Conservation (phyloP, 2,329 filamentous ascomycete species). For the Dichotomopilus funicola region DNA sequence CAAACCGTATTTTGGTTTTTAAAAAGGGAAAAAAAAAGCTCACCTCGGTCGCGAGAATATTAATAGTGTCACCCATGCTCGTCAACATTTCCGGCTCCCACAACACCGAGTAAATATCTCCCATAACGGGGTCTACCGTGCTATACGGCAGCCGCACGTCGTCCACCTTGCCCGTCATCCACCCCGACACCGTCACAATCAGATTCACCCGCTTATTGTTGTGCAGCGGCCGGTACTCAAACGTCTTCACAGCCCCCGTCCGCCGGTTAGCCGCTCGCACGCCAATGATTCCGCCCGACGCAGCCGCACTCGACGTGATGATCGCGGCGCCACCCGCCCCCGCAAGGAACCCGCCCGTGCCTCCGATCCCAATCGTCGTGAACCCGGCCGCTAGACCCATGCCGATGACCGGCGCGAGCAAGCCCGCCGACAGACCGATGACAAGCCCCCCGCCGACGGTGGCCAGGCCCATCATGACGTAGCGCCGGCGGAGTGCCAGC, state of each 20-base stretch:
- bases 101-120: conserved; percentile 90
- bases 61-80: conserved; percentile 97
- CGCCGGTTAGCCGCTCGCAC: conserved; percentile 77
- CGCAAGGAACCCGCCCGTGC: conserved; percentile 81
- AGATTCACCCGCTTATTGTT: conserved; percentile 98
- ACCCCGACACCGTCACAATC: conserved; percentile 89
- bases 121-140: conserved; percentile 96
- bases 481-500: conserved; percentile 70
- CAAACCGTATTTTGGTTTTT: neutral
- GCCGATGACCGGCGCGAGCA: conserved; percentile 89
- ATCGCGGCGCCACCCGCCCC: conserved; percentile 89
- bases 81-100: conserved; percentile 98
- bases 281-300: conserved; percentile 82
- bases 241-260: conserved; percentile 88
- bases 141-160: conserved; percentile 93
- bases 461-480: conserved; percentile 93
- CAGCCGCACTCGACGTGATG: conserved; percentile 82
- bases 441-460: conserved; percentile 93
- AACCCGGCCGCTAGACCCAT: conserved; percentile 90
- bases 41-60: conserved; percentile 94
- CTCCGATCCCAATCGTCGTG: conserved; percentile 86
- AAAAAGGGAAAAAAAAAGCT: conserved; percentile 23
- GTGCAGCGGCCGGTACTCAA: conserved; percentile 92
- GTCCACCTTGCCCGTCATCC: conserved; percentile 98
- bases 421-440: conserved; percentile 87